A percentile compares a stretch with the other conserved stretches of the same genome.
phyloP scores from a whole-genome alignment of 78 protist species.

The Monocercomonoides exilis region DNA sequence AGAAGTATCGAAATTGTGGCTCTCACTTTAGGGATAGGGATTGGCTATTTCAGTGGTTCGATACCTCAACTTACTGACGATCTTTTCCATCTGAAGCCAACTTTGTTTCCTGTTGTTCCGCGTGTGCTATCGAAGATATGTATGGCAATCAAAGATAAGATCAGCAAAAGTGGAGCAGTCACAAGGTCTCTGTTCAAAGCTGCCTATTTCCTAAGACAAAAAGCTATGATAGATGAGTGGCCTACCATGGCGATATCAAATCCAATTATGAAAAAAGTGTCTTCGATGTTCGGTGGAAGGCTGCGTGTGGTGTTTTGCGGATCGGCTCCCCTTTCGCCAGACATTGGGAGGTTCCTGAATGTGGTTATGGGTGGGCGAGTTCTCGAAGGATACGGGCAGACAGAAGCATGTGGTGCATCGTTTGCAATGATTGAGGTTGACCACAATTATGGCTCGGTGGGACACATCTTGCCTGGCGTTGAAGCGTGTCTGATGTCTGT shows the following conservation, averaged over 20 bases:
- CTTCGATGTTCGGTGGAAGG: not conserved
- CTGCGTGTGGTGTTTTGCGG: not conserved
- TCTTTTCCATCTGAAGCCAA: not conserved
- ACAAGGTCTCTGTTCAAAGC: not conserved
- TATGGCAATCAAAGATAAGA: not conserved
- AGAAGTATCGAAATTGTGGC: conserved; percentile 1
- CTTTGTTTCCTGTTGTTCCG: conserved; percentile 22
- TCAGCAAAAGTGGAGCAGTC: not conserved
- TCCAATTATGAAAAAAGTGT: not conserved
- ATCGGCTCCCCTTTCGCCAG: conserved; percentile 6
- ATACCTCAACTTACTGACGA: conserved; percentile 5
- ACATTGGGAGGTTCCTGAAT: not conserved
- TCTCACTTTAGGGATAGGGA: not conserved
- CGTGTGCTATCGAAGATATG: not conserved
- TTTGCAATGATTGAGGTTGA: not conserved
- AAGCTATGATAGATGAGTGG: not conserved
- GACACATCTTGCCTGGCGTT: conserved; percentile 4
- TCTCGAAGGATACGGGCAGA: not conserved
- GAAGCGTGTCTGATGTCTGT: conserved; percentile 2
- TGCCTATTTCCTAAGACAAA: not conserved
- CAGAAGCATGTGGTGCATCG: not conserved
- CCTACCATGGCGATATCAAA: not conserved
- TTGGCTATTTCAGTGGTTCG: not conserved
- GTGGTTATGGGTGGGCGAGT: not conserved
- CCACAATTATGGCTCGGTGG: not conserved